Evolutionary conservation across 2,329 filamentous ascomycete species (phyloP), one percentile per base, ranked within the genome.

Genomic region (Leptographium procerum): DNA sequence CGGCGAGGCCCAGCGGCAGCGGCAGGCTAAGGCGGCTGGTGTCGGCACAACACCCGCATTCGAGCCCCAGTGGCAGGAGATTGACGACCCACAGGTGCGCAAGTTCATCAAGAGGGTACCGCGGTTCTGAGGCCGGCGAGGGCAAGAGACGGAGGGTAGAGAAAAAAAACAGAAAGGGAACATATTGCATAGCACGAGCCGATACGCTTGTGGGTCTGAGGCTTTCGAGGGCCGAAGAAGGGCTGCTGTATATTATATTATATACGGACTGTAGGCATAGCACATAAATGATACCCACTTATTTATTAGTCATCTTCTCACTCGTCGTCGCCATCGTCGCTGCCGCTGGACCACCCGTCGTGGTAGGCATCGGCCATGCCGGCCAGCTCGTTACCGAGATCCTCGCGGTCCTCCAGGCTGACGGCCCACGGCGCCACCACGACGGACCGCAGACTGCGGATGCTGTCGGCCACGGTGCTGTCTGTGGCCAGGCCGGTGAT

Each of bases 361-460:
- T 89, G 85, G 69, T 96, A 97, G 60, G 88, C 88, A 67, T 96
- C 91, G 1, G 87, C 86, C 66, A 97, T 85, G 60, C 88, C 86
- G 28, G 87, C 84, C 45, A 99, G 76, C 14, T 87, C 85, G 67
- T 95, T 94, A 52, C 84, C 82, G n/a, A 97, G 76, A 2, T 78
- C 77, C 71, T 99, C 94, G 48, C 92, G 81, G 67, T 97, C 91
- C 60, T 95, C 89, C 3, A 92, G 65, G 0, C 78, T 76, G 19
- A 91, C 77, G 13, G 82, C 77, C 61, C 85, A 80, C 19, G 80
- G 73, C 4, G 60, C 56, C 26, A 55, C 59, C 1, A 61, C 84
- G 14, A 87, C 77, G 26, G 78, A 73, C 64, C 88, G 83, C 31
- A 95, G 72, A 2, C 72, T 70, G 67, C 86, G 86, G 52, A 96